Evolutionary conservation across 2,329 filamentous ascomycete genomes (phyloP).

Genomic region (Teratosphaeria gauchensis): DNA sequence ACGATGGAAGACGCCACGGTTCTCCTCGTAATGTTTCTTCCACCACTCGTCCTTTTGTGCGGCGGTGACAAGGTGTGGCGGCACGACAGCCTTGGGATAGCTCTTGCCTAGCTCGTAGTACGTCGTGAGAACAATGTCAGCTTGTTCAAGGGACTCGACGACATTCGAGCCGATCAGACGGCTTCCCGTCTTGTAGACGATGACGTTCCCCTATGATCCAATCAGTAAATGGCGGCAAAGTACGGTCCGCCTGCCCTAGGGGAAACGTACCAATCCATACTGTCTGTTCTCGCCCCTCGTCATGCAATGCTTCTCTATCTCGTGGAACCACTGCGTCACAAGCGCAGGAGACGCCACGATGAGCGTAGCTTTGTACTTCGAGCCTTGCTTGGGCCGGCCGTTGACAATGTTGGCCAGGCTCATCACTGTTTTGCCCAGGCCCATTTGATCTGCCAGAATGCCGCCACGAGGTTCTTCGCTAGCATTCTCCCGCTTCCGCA

Average conservation of each 20-base stretch:
- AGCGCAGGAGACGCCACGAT: conserved; percentile 34
- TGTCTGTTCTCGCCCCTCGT: conserved; percentile 6
- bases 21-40: conserved; percentile 18
- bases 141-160: conserved; percentile 5
- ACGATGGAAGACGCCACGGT: conserved; percentile 30
- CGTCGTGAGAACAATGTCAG: conserved; percentile 31
- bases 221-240: no score
- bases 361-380: conserved; percentile 28
- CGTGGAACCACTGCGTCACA: conserved; percentile 30
- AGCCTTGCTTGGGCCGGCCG: conserved; percentile 16
- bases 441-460: conserved; percentile 98
- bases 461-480: conserved; percentile 42
- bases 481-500: conserved; percentile 42
- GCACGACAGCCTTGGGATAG: conserved; percentile 33
- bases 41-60: conserved; percentile 33
- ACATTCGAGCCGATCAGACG: conserved; percentile 4
- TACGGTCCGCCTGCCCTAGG: no score
- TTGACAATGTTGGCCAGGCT: conserved; percentile 38
- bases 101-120: conserved; percentile 33
- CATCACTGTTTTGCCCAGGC: conserved; percentile 90
- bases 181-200: conserved; percentile 9
- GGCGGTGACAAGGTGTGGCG: conserved; percentile 27
- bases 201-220: conserved; percentile 3
- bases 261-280: conserved; percentile 8
- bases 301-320: conserved; percentile 18